Base-by-base conservation (phyloP, 2,329 filamentous ascomycete genomes). In the Pseudogymnoascus sp. region DNA sequence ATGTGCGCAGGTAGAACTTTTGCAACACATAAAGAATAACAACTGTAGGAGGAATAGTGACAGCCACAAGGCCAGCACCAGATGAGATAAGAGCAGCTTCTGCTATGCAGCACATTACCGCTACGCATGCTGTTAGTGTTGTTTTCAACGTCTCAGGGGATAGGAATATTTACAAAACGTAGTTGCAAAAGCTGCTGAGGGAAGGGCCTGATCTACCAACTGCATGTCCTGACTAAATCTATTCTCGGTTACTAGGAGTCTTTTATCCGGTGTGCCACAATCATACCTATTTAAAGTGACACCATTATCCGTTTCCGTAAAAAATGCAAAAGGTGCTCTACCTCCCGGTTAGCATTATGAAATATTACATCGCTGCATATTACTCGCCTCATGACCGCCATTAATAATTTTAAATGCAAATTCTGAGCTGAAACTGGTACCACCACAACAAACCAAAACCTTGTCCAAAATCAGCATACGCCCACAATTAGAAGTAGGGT, bases 1-100 rank as follows among this genome's bases (percentile, higher is more conserved):
- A 78, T 4, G 78, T 80, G 5, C 76, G 73, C 12, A 80, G 1
- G 78, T 69, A 80, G 60, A 77, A 70, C 44, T 75, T 76, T 64
- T 78, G 77, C 16, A 63, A 16, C 35, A 60, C 21, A 40, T 60
- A 63, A 31, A 63, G 50, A 16, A 60, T 31, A 35, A 56, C 50
- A 50, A 37, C 62, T 63, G 60, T 64, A 21, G 66, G 62, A 16
- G 66, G 65, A 62, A 65, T 63, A 11, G 60, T 37, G 8, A 62
- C 38, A n/a, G 65, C 66, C 25, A 67, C 47, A 40, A 66, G 65
- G 33, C 21, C 14, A 11, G 60, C 16, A 12, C 59, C 60, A 4
- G 64, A 31, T 28, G 60, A 44, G n/a, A 66, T 62, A 23, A 66
- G 53, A 21, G 63, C 44, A n/a, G 47, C 31, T 31, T 63, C 42